Evolutionary conservation across 176 grass and related monocot genomes (phyloP).

Genomic region (Oryza punctata): DNA sequence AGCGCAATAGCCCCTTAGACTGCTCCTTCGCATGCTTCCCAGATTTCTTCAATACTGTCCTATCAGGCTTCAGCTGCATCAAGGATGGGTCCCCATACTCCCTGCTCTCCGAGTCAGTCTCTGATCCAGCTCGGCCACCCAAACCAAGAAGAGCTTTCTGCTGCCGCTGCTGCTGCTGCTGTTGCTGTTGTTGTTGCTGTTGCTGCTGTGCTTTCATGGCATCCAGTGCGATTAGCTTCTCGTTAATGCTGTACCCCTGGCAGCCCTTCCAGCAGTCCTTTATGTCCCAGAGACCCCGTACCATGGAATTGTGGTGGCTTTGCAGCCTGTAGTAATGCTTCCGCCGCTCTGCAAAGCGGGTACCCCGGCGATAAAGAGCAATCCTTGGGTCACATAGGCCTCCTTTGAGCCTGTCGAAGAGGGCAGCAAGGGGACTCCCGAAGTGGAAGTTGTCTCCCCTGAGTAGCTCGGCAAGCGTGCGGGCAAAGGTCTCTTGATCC

Average conservation of each 20-base stretch:
- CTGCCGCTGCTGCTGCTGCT: slow-evolving; percentile 7
- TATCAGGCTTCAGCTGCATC: slow-evolving; percentile 33
- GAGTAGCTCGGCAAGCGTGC: slow-evolving; percentile 78
- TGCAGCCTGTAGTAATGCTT: slow-evolving; percentile 79
- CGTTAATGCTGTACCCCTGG: slow-evolving; percentile 51
- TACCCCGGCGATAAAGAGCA: slow-evolving; percentile 59
- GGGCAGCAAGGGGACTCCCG: slow-evolving; percentile 50
- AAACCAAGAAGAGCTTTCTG: slow-evolving; percentile 43
- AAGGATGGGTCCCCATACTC: slow-evolving; percentile 47
- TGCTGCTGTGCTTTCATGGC: slow-evolving; percentile 38
- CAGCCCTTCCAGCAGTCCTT: slow-evolving; percentile 80
- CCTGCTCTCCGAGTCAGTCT: slow-evolving; percentile 60
- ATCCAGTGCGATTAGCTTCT: slow-evolving; percentile 63
- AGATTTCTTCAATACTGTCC: slow-evolving; percentile 37
- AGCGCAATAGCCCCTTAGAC: slow-evolving; percentile 53
- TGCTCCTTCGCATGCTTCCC: slow-evolving; percentile 50
- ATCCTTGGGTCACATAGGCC: slow-evolving; percentile 82
- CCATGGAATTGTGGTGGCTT: slow-evolving; percentile 82
- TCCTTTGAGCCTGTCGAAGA: slow-evolving; percentile 64
- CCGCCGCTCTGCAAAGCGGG: slow-evolving; percentile 51
- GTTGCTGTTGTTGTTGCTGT: background rate
- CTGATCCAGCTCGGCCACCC: background rate
- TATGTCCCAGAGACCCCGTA: slow-evolving; percentile 53
- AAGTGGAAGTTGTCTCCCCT: slow-evolving; percentile 78
- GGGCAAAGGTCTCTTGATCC: slow-evolving; percentile 71